Evolutionary conservation across 192 early-diverging fungal species (phyloP), one percentile per base, ranked within the genome.

Genomic region (Neocallimastix lanati): DNA sequence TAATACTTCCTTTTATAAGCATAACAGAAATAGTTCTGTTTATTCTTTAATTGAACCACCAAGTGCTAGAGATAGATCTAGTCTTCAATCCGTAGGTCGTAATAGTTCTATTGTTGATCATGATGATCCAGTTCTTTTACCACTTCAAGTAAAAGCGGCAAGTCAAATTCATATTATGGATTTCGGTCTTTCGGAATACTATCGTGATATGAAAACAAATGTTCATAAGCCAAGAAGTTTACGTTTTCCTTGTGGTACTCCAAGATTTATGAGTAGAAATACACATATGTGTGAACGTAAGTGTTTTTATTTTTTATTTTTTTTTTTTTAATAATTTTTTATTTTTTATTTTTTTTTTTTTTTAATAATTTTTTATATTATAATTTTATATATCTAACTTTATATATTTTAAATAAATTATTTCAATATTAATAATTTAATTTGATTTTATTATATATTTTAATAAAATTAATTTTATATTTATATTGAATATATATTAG

Each of bases 101-200:
- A 21, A 14, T 21, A 50, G 18, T 50, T 50, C 40, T 21, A 50
- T 50, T 50, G 40, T 50, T 50, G 40, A 50, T 50, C 40, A 50
- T 50, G 40, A 50, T 50, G 40, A 50, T 50, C 40, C 40, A 50
- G 16, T 50, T 21, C 40, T 50, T 50, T 50, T 50, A 50, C 40
- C 40, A 21, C 40, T 21, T 50, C 40, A 50, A 50, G 40, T 50
- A 92, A 82, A 91, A 92, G 38, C 93, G 92, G 82, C 92, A 91
- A 77, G 90, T 90, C 77, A 93, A 95, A 92, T 96, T 14, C 90
- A 95, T 78, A 88, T 96, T 21, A 93, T 96, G 78, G 95, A 96
- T 85, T 96, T 96, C 87, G 95, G 95, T 27, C 84, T 96, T 79
- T 92, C 94, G 38, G 95, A 96, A 81, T 91, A 93, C 84, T 96